These are phyloP conservation scores for Coemansia sp. DNA, from an alignment of 192 early-diverging fungal genomes.

Conservation along the genomic window DNA sequence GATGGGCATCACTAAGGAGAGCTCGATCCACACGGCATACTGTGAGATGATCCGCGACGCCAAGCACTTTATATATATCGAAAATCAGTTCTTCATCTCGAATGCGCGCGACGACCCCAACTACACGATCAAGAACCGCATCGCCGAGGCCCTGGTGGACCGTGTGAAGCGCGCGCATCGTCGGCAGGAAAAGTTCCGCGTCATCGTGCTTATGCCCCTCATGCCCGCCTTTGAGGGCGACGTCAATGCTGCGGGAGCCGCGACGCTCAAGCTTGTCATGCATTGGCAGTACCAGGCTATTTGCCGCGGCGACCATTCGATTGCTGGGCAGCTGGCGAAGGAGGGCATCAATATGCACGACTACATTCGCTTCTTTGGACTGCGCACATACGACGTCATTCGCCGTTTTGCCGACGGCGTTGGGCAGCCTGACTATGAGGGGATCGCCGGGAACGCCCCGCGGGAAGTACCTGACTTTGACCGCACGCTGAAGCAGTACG, in stretches of 20 bases:
- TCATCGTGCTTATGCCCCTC: conserved; percentile 79
- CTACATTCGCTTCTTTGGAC: conserved; percentile 75
- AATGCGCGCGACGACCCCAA: conserved; percentile 44
- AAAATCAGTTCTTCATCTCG: conserved; percentile 88
- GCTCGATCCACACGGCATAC: conserved; percentile 82
- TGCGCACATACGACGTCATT: conserved; percentile 72
- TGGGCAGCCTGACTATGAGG: conserved; percentile 23
- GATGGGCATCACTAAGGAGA: conserved; percentile 62
- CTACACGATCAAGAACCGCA: conserved; percentile 76
- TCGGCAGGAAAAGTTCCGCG: conserved; percentile 66
- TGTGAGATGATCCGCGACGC: conserved; percentile 66
- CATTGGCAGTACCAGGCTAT: conserved; percentile 80
- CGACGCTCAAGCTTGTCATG: conserved; percentile 74
- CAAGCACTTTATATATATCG: conserved; percentile 86
- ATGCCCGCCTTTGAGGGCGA: conserved; percentile 86
- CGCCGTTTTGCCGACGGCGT: conserved; percentile 40
- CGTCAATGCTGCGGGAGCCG: conserved; percentile 68
- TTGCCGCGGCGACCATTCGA: conserved; percentile 69
- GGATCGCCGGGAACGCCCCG: conserved; percentile 36
- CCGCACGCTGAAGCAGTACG: conserved; percentile 17
- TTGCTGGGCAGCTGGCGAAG: conserved; percentile 59
- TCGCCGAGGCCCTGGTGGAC: conserved; percentile 75
- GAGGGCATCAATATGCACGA: conserved; percentile 58
- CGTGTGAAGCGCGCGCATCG: conserved; percentile 74
- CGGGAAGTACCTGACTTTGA: conserved; percentile 38